Base-by-base conservation (phyloP, 2,329 filamentous ascomycete species). In the Ophiostoma sp. region DNA sequence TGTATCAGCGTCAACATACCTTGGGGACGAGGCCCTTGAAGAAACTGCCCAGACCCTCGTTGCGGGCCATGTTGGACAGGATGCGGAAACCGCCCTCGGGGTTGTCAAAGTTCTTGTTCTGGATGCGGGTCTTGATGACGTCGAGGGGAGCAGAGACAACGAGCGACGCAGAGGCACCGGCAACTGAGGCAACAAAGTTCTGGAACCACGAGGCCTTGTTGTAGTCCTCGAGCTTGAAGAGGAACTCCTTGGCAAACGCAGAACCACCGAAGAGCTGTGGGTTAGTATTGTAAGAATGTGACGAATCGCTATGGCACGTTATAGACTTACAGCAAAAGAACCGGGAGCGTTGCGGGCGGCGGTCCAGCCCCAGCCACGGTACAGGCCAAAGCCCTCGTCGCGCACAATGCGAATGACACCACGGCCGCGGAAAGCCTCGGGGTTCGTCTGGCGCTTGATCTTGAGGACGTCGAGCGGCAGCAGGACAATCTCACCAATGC, bases 381-480 rank as follows among this genome's bases (percentile, higher is more conserved):
- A 99, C 68, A 99, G 83, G 67, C 93, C 93, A 77, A 98, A 96
- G 48, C 95, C 95, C 81, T 99, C 95, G 78, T 99, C 95, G 71
- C 87, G 86, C 73, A 99, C 86, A 74, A 99, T 98, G 81, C 86
- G 90, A 78, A 98, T 83, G 72, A 99, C 85, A 73, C 95, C 95
- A 77, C 95, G 91, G 76, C 94, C 94, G 75, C 93, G 89, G 89
- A 99, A 99, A 48, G 95, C 94, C 78, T 98, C 95, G 57, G 95
- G 95, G 85, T 99, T 99, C 75, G 95, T 99, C 84, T 99, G 95
- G 77, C 95, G 90, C 87, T 99, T 99, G 84, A 99, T 99, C 87
- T 99, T 99, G 73, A 99, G 87, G 54, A 99, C 94, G 76, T 99
- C 95, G 72, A 99, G 88, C 60, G 95, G 95, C 57, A 99, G 87